Evolutionary conservation across 164 flowering plant genomes (phyloP).

Genomic region (Stephania japonica): DNA sequence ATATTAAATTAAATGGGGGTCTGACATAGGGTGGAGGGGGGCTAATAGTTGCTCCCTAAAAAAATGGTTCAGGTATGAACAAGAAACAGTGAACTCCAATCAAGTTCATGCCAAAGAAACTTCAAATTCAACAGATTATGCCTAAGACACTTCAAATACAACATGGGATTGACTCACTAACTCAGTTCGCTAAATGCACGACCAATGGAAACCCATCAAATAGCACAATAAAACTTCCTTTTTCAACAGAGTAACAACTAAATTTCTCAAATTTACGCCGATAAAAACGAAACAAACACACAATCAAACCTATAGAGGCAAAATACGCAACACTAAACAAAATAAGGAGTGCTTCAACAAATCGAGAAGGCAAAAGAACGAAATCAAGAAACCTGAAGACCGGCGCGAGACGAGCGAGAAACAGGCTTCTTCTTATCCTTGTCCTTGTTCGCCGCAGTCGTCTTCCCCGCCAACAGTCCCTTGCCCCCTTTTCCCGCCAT

Average conservation of each 20-base stretch:
- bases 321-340: too few relatives aligned
- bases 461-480: slow-evolving; percentile 84
- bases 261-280: neutral
- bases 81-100: neutral
- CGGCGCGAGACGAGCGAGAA: slow-evolving; percentile 87
- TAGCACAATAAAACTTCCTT: neutral
- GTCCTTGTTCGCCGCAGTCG: slow-evolving; percentile 72
- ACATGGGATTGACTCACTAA: neutral
- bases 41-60: too few relatives aligned
- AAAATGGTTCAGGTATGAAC: neutral
- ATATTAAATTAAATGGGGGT: too few relatives aligned
- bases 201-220: neutral
- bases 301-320: too few relatives aligned
- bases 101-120: neutral
- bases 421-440: slow-evolving; percentile 77
- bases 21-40: too few relatives aligned
- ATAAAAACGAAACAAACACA: neutral
- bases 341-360: neutral
- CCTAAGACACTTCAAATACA: neutral
- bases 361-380: too few relatives aligned
- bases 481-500: slow-evolving; percentile 98
- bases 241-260: neutral
- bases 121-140: neutral
- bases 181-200: neutral
- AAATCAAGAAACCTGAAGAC: slow-evolving; percentile 70